A percentile compares a stretch with the other conserved stretches of the same genome.
phyloP scores from a whole-genome alignment of 2,329 filamentous ascomycete species.

The Periconia digitata region DNA sequence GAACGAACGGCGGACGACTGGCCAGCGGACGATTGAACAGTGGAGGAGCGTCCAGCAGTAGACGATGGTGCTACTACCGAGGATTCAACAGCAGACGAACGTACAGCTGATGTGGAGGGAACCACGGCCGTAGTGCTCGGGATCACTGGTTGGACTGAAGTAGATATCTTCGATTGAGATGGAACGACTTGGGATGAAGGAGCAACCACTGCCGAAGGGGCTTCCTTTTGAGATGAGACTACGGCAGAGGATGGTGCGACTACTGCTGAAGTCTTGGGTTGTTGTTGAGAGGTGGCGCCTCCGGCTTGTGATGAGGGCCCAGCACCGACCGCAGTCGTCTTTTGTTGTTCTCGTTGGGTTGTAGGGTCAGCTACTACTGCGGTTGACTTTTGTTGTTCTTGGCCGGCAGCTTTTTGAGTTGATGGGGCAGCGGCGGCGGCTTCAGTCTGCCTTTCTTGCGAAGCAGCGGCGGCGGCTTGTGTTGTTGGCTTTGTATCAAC shows the following conservation, averaged over 20 bases:
- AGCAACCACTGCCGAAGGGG: not conserved
- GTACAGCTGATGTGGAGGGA: too few relatives aligned
- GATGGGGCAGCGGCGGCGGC: not conserved
- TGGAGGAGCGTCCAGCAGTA: too few relatives aligned
- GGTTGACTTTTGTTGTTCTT: not conserved
- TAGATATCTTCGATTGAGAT: too few relatives aligned
- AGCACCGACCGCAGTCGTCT: too few relatives aligned
- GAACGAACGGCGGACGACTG: too few relatives aligned
- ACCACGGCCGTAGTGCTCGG: too few relatives aligned
- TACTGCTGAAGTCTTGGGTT: not conserved
- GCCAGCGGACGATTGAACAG: too few relatives aligned
- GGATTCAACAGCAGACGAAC: too few relatives aligned
- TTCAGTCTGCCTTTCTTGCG: not conserved
- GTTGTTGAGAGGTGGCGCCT: not conserved
- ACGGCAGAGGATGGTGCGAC: not conserved
- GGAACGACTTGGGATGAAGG: not conserved
- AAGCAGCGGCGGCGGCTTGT: not conserved
- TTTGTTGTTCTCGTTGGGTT: too few relatives aligned
- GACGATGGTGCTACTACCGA: too few relatives aligned
- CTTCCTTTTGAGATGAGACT: not conserved
- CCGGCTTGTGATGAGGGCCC: too few relatives aligned
- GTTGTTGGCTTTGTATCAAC: not conserved
- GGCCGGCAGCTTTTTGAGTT: not conserved
- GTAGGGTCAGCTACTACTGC: not conserved
- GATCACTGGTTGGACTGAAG: too few relatives aligned